These are phyloP conservation scores for Penicillium coffeae DNA, from an alignment of 495 filamentous ascomycete species.

Conservation along the genomic window DNA sequence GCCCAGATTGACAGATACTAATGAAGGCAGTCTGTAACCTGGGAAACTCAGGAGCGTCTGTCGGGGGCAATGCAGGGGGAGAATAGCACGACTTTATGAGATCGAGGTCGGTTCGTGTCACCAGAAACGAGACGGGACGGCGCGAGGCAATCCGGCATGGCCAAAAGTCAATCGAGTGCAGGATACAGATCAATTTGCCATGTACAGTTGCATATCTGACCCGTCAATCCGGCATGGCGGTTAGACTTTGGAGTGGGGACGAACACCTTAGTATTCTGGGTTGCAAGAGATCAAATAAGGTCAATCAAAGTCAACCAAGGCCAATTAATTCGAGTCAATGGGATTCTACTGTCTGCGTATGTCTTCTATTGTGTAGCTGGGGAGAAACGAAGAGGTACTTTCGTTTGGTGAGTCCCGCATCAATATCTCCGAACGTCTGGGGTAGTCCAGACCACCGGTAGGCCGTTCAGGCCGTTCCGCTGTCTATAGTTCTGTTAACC, in stretches of 20 bases:
- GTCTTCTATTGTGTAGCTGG: too few species aligned
- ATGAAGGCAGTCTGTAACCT: background rate
- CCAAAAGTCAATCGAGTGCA: slow-evolving; percentile 17
- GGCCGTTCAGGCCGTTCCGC: background rate
- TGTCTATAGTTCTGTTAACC: slow-evolving; percentile 13
- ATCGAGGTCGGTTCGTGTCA: slow-evolving; percentile 10
- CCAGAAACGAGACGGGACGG: slow-evolving; percentile 15
- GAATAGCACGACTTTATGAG: slow-evolving; percentile 1
- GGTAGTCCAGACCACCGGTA: slow-evolving; percentile 4
- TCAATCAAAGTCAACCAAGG: background rate
- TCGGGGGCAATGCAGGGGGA: background rate
- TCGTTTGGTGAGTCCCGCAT: background rate
- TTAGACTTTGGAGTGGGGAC: slow-evolving; percentile 14
- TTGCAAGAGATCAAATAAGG: background rate
- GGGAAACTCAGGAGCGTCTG: background rate
- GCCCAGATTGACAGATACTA: background rate
- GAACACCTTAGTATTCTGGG: background rate
- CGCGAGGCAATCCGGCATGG: slow-evolving; percentile 16
- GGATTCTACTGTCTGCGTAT: too few species aligned
- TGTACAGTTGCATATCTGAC: slow-evolving; percentile 14
- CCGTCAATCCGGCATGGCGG: slow-evolving; percentile 18
- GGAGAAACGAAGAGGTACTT: too few species aligned
- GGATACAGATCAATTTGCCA: slow-evolving; percentile 5
- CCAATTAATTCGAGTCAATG: too few species aligned
- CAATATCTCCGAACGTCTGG: slow-evolving; percentile 1